Evolutionary conservation across 805 yeast genomes (phyloP).

Genomic region (Monosporozyma yasuniensis): DNA sequence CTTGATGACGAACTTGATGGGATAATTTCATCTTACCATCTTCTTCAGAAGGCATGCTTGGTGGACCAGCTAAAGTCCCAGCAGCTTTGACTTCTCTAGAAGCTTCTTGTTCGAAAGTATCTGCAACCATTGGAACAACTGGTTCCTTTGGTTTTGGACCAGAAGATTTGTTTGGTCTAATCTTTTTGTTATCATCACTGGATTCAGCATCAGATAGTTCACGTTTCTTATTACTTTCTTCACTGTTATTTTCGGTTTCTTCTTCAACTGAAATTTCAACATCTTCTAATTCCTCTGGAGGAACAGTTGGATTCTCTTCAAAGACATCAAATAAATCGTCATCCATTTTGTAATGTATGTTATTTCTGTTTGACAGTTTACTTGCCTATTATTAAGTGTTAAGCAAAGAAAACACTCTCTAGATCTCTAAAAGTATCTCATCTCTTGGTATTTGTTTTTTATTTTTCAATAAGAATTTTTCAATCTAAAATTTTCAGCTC

Average conservation of each 20-base stretch:
- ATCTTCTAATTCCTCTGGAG: conserved; percentile 12
- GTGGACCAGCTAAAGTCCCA: conserved; percentile 48
- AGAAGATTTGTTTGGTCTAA: conserved; percentile 15
- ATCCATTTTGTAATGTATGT: conserved; percentile 4
- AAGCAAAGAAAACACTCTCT: not conserved
- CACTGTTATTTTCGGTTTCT: not conserved
- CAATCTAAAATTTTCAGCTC: conserved; percentile 2
- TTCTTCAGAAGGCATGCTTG: conserved; percentile 32
- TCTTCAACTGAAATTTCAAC: conserved; percentile 3
- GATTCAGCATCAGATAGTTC: conserved; percentile 12
- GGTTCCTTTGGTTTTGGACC: conserved; percentile 37
- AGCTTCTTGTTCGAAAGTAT: conserved; percentile 80
- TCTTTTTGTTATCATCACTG: conserved; percentile 5
- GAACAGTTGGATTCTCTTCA: conserved; percentile 21
- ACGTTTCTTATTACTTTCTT: conserved; percentile 12
- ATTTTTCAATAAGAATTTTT: not conserved
- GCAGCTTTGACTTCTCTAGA: conserved; percentile 82
- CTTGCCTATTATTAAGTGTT: not conserved
- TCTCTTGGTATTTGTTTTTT: not conserved
- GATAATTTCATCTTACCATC: conserved; percentile 57
- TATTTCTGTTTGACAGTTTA: not conserved
- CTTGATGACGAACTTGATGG: conserved; percentile 97
- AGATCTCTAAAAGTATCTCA: not conserved
- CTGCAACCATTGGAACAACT: conserved; percentile 70
- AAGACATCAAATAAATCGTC: conserved; percentile 28